Percentiles rank a stretch among this genome's conserved stretches.
Conservation (phyloP, 768 basidiomycete genomes). For the Lepiota venenata region DNA sequence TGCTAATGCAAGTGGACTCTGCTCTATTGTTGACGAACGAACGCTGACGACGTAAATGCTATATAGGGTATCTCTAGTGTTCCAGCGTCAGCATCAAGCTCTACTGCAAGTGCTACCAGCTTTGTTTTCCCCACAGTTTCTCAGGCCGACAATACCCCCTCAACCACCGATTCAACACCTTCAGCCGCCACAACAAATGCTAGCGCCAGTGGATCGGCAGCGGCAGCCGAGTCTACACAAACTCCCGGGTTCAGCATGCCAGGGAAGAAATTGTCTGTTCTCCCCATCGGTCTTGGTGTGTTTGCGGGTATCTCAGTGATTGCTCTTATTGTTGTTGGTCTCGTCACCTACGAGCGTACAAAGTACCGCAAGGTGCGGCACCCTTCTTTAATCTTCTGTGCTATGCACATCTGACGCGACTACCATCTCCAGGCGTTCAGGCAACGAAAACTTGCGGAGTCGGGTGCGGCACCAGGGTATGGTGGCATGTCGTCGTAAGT, state of each 20-base stretch:
- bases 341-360: slow-evolving; percentile 86
- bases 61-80: slow-evolving; percentile 5
- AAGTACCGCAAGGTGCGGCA: slow-evolving; percentile 75
- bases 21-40: background rate
- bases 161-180: slow-evolving; percentile 10
- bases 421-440: slow-evolving; percentile 58
- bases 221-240: slow-evolving; percentile 29
- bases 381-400: background rate
- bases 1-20: background rate
- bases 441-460: slow-evolving; percentile 68
- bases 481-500: slow-evolving; percentile 31
- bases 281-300: slow-evolving; percentile 81
- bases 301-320: slow-evolving; percentile 86
- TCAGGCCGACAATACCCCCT: slow-evolving; percentile 12
- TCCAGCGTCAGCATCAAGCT: slow-evolving; percentile 1
- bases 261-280: slow-evolving; percentile 68
- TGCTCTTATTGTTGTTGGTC: slow-evolving; percentile 73
- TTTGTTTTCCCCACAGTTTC: background rate
- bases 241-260: slow-evolving; percentile 52
- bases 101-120: slow-evolving; percentile 6
- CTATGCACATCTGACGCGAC: slow-evolving; percentile 5
- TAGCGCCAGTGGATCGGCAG: slow-evolving; percentile 24
- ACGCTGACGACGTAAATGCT: background rate
- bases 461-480: slow-evolving; percentile 55
- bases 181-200: slow-evolving; percentile 17